These are phyloP conservation scores for Puccinia coronata DNA, from an alignment of 1,284 basidiomycete genomes.

Conservation along the genomic window DNA sequence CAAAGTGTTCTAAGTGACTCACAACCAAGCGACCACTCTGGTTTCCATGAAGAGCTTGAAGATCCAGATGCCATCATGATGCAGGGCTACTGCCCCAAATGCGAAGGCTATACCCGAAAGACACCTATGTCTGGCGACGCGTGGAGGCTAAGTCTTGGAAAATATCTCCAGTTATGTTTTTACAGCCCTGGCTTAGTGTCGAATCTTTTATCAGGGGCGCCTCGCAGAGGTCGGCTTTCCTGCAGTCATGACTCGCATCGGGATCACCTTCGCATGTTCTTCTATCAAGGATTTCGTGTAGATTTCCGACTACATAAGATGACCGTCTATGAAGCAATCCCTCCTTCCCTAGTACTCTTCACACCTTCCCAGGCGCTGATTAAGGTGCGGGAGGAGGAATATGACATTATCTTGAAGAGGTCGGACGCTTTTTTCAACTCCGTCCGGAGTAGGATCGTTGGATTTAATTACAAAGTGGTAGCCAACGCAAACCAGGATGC, in stretches of 20 bases:
- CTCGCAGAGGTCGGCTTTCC: constrained; percentile 9
- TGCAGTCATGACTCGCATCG: constrained; percentile 94
- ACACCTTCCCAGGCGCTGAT: constrained; percentile 82
- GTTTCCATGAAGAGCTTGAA: constrained; percentile 7
- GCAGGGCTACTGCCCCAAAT: constrained; percentile 45
- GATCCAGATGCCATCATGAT: constrained; percentile 40
- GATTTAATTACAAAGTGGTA: constrained; percentile 60
- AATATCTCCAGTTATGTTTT: constrained; percentile 87
- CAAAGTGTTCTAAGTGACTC: constrained; percentile 87
- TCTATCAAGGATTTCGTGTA: constrained; percentile 69
- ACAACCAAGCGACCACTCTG: constrained; percentile 77
- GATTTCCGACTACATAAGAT: constrained; percentile 86
- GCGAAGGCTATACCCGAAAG: constrained; percentile 66
- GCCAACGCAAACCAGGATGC: constrained; percentile 43
- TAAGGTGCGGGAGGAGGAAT: constrained; percentile 85
- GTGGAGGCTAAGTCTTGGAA: constrained; percentile 71
- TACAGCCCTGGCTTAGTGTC: constrained; percentile 73
- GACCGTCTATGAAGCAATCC: constrained; percentile 78
- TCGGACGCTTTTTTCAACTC: constrained; percentile 68
- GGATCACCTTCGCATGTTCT: constrained; percentile 91
- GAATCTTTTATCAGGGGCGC: constrained; percentile 4
- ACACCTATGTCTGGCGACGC: constrained; percentile 89
- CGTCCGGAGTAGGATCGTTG: constrained; percentile 62
- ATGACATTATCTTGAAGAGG: constrained; percentile 72
- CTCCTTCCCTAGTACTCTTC: constrained; percentile 83